Percentiles rank a stretch among this genome's conserved stretches.
phyloP scores from a whole-genome alignment of 78 protist genomes.

The Dictyostelium discoideum region dicty_2.7 NC_007089.4:2345501-2346000 shows the following conservation, averaged over 20 bases:
- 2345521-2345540: background rate
- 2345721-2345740: slow-evolving; percentile 21
- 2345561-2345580: background rate
- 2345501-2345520: background rate
- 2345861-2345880: background rate
- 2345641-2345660: background rate
- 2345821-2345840: background rate
- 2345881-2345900: background rate
- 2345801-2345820: background rate
- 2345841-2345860: background rate
- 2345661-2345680: slow-evolving; percentile 43
- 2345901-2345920: slow-evolving; percentile 13
- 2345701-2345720: slow-evolving; percentile 14
- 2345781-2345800: slow-evolving; percentile 25
- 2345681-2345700: background rate
- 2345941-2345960: slow-evolving; percentile 53
- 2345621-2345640: background rate
- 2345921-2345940: slow-evolving; percentile 46
- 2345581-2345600: background rate
- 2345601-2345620: background rate
- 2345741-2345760: slow-evolving; percentile 27
- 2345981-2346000: slow-evolving; percentile 60
- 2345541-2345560: background rate
- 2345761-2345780: slow-evolving; percentile 43
- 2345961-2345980: slow-evolving; percentile 26